Conservation (phyloP, 345 rosid species). For the Abelmoschus esculentus region DNA sequence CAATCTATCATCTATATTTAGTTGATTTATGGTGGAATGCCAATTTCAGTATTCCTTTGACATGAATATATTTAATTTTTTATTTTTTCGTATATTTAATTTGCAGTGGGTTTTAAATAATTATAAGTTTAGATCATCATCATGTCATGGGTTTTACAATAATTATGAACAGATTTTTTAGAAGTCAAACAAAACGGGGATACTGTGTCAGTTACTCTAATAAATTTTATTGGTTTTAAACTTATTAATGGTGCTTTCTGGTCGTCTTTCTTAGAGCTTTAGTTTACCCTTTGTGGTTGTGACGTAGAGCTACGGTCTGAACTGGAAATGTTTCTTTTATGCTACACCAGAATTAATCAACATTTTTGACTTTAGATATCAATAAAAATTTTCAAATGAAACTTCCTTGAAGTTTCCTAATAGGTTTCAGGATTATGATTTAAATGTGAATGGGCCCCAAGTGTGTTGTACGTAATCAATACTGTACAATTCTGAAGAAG, state of each 20-base stretch:
- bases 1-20: neutral
- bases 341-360: neutral
- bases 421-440: no score
- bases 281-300: neutral
- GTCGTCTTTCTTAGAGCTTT: neutral
- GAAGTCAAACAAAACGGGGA: neutral
- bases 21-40: neutral
- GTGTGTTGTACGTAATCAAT: neutral
- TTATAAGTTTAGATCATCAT: neutral
- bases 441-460: neutral
- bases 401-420: constrained; percentile 32
- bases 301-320: neutral
- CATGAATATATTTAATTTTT: neutral
- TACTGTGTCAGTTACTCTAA: neutral
- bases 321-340: neutral
- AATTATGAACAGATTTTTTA: neutral
- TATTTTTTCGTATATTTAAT: neutral
- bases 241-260: neutral
- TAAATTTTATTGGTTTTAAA: neutral
- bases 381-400: constrained; percentile 17
- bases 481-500: neutral
- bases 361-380: neutral
- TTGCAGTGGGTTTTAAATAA: neutral
- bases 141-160: neutral
- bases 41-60: neutral